Percentiles rank a stretch among this genome's conserved stretches.
These are phyloP conservation scores for Coemansia sp. DNA, from an alignment of 192 early-diverging fungal species.

Conservation along the genomic window DNA sequence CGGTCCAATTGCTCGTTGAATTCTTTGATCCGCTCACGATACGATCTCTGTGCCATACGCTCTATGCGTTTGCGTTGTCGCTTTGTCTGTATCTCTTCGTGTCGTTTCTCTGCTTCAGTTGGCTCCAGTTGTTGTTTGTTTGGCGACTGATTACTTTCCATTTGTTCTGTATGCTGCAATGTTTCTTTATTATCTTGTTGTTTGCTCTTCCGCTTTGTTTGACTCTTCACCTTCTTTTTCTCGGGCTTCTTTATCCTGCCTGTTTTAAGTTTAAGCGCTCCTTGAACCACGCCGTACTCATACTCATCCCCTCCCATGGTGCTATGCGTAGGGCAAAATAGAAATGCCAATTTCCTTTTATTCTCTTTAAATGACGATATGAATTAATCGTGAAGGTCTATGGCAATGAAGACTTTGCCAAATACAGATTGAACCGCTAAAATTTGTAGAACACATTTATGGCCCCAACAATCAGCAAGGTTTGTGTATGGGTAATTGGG, in stretches of 20 bases:
- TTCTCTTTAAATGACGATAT: too few relatives aligned
- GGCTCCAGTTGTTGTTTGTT: not conserved
- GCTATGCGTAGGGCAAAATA: not conserved
- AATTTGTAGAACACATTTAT: not conserved
- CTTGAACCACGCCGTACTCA: not conserved
- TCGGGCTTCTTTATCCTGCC: not conserved
- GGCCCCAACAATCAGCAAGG: not conserved
- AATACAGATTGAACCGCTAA: not conserved
- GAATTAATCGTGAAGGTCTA: too few relatives aligned
- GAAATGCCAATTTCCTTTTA: not conserved
- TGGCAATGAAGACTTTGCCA: not conserved
- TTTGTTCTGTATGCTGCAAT: not conserved
- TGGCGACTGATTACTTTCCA: not conserved
- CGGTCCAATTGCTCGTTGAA: constrained; percentile 63
- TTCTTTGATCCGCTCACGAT: constrained; percentile 54
- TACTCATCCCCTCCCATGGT: not conserved
- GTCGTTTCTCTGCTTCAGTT: constrained; percentile 33
- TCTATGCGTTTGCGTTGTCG: constrained; percentile 47
- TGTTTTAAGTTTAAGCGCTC: not conserved
- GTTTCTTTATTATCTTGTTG: not conserved
- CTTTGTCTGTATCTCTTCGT: constrained; percentile 17
- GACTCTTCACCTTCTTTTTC: not conserved
- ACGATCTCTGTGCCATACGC: constrained; percentile 39
- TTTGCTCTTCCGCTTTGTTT: not conserved
- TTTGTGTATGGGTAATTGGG: not conserved